Evolutionary conservation across 345 rosid genomes (phyloP), one percentile per base, ranked within the genome.

Genomic region (Mallotus nudiflorus): DNA sequence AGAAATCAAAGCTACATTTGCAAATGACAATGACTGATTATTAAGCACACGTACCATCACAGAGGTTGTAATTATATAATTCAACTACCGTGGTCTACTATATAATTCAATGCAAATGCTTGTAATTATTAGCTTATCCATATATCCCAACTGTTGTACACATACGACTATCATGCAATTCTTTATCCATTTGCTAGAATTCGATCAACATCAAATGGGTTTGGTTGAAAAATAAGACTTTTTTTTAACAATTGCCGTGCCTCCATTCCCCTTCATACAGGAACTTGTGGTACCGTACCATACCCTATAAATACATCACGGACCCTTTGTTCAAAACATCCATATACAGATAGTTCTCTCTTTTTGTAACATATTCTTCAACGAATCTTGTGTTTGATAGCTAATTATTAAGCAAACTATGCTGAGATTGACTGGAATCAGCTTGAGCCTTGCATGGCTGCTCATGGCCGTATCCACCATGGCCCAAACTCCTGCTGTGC

Each of bases 401-500:
- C n/a, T n/a, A n/a, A n/a, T n/a, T n/a, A n/a, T n/a, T n/a, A 9
- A 39, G 1, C 31, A 57, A 3, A 22, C 54, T 19, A 69, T 69
- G 72, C 45, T 58, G 24, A 69, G n/a, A 45, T 18, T 25, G 13
- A 52, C 39, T 1, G 35, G 20, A 67, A 6, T 33, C 6, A 69
- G 27, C 65, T 46, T 45, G 19, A 58, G n/a, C 44, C 25, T 68
- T 29, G 35, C 44, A n/a, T 45, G 42, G 54, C 31, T 44, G 19
- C 31, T 39, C 65, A 48, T 60, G 66, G 73, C 48, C 46, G 27
- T 24, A 19, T 33, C 48, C 33, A 13, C 65, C 8, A 7, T n/a
- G 14, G 72, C 72, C 44, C 72, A 69, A 59, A 25, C 55, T 5
- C 67, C 73, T 14, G 22, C 48, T 9, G 73, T 70, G 58, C 20